Conservation (phyloP, 164 flowering plant genomes). For the Stephania yunnanensis region DNA sequence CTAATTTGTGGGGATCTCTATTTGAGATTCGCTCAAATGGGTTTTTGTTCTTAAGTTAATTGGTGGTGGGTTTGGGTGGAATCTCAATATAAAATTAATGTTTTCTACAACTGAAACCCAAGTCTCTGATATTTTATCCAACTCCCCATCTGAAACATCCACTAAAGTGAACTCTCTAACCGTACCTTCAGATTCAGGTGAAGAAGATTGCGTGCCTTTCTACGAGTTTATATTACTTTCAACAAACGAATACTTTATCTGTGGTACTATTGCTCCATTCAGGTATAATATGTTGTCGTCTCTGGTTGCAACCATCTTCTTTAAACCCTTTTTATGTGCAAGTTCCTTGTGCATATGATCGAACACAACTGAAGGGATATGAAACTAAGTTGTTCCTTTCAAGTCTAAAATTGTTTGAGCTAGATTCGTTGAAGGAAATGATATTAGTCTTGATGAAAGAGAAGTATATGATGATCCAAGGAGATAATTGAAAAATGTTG, state of each 20-base stretch:
- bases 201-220: constrained; percentile 5
- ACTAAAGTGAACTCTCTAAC: constrained; percentile 61
- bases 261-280: constrained; percentile 84
- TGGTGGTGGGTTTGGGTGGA: neutral
- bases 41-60: neutral
- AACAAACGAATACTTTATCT: constrained; percentile 32
- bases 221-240: constrained; percentile 14
- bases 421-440: constrained; percentile 46
- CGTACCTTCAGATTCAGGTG: constrained; percentile 30
- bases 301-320: constrained; percentile 64
- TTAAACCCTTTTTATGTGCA: constrained; percentile 47
- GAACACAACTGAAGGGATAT: constrained; percentile 65
- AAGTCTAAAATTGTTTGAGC: constrained; percentile 54
- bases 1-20: neutral
- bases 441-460: neutral
- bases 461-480: neutral
- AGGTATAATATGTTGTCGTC: constrained; percentile 52
- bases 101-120: constrained; percentile 64
- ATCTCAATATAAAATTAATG: neutral
- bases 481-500: neutral
- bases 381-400: constrained; percentile 36
- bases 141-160: constrained; percentile 47
- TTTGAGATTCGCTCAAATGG: neutral
- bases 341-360: constrained; percentile 95
- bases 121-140: constrained; percentile 54